These are phyloP conservation scores for Fusarium torulosum DNA, from an alignment of 2,329 filamentous ascomycete species.

Conservation along the genomic window DNA sequence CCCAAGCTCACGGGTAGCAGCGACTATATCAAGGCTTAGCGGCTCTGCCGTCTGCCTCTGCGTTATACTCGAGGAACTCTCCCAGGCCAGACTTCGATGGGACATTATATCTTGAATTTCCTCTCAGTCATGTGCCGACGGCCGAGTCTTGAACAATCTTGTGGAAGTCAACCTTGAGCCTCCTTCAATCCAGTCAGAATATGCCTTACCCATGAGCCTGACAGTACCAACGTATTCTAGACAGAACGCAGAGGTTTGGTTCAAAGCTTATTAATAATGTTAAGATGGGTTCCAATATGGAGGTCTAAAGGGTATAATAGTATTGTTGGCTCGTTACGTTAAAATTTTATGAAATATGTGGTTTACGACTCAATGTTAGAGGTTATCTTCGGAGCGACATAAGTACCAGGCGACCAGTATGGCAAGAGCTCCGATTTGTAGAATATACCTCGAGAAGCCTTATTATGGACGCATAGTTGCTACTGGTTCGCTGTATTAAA, in stretches of 20 bases:
- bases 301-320: neutral
- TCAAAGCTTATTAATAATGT: slow-evolving; percentile 22
- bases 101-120: slow-evolving; percentile 32
- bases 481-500: no score
- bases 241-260: neutral
- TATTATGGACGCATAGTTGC: no score
- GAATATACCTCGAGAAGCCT: no score
- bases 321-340: slow-evolving; percentile 8
- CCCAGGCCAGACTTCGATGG: slow-evolving; percentile 47
- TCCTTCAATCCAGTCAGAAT: slow-evolving; percentile 33
- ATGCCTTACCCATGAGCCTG: slow-evolving; percentile 21
- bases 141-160: slow-evolving; percentile 33
- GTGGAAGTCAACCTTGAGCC: no score
- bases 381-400: no score
- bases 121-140: slow-evolving; percentile 42
- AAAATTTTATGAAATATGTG: neutral
- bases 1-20: slow-evolving; percentile 50
- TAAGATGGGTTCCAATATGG: slow-evolving; percentile 44
- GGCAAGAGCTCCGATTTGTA: no score
- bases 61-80: slow-evolving; percentile 39
- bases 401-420: no score
- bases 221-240: slow-evolving; percentile 30
- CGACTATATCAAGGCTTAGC: slow-evolving; percentile 21
- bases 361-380: no score
- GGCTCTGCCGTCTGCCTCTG: slow-evolving; percentile 30